Evolutionary conservation across 371 early-diverging fungal species (phyloP).

Genomic region (Mortierella sp.): DNA sequence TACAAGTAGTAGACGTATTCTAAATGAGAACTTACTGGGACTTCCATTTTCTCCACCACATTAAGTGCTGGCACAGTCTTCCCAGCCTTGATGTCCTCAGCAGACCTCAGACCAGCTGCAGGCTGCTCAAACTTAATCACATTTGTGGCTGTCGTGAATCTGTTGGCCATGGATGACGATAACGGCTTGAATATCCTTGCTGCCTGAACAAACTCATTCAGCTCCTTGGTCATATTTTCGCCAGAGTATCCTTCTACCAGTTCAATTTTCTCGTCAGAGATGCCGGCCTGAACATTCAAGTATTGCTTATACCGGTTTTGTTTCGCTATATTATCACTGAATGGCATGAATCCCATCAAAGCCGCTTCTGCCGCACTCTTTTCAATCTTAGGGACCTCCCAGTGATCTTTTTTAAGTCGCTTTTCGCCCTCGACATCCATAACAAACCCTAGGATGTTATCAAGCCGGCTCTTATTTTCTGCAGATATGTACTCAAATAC

Average conservation of each 20-base stretch:
- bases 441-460: conserved; percentile 62
- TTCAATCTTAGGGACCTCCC: conserved; percentile 65
- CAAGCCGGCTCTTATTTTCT: conserved; percentile 76
- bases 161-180: conserved; percentile 80
- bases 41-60: conserved; percentile 30
- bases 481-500: conserved; percentile 82
- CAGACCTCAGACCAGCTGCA: conserved; percentile 68
- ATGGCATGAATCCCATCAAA: conserved; percentile 89
- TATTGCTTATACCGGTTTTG: conserved; percentile 84
- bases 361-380: conserved; percentile 79
- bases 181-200: conserved; percentile 87
- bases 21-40: conserved; percentile 12
- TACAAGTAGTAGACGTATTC: not conserved
- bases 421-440: conserved; percentile 42
- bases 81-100: conserved; percentile 60
- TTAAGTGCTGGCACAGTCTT: conserved; percentile 24
- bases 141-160: conserved; percentile 76
- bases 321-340: conserved; percentile 78
- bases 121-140: conserved; percentile 49
- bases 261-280: conserved; percentile 45
- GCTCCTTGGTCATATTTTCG: conserved; percentile 74
- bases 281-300: conserved; percentile 76
- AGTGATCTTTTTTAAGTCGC: conserved; percentile 24
- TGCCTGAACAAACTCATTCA: conserved; percentile 85
- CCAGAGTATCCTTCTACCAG: conserved; percentile 62